phyloP scores from a whole-genome alignment of 2,329 filamentous ascomycete species.

The Nemania serpens region DNA sequence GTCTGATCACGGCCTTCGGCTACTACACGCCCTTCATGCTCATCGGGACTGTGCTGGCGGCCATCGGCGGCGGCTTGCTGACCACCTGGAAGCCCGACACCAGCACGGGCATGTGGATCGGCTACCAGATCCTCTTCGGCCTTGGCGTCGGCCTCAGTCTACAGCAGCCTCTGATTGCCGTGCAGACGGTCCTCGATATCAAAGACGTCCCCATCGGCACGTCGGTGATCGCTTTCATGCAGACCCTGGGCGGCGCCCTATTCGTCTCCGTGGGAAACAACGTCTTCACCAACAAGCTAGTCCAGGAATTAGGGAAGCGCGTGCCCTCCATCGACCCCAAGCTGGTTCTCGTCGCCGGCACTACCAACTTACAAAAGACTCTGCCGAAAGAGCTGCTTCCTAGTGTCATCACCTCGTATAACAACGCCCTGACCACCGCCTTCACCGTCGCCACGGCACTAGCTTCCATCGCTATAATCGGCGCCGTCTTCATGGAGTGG shows the following conservation, averaged over 20 bases:
- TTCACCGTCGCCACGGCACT: slow-evolving; percentile 52
- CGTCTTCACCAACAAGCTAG: slow-evolving; percentile 55
- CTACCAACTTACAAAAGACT: slow-evolving; percentile 43
- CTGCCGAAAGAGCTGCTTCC: slow-evolving; percentile 40
- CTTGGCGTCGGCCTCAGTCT: slow-evolving; percentile 47
- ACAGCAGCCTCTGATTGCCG: slow-evolving; percentile 49
- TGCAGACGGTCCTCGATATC: slow-evolving; percentile 45
- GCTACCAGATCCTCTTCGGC: slow-evolving; percentile 49
- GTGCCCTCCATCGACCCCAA: slow-evolving; percentile 44
- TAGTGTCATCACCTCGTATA: slow-evolving; percentile 49
- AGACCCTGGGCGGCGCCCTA: slow-evolving; percentile 50
- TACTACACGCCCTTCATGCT: slow-evolving; percentile 53
- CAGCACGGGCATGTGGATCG: slow-evolving; percentile 45
- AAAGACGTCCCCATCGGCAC: slow-evolving; percentile 39
- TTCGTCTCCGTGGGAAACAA: slow-evolving; percentile 58
- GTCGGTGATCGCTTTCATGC: slow-evolving; percentile 46
- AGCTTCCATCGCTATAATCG: slow-evolving; percentile 50
- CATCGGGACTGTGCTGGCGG: slow-evolving; percentile 38
- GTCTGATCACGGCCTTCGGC: slow-evolving; percentile 45
- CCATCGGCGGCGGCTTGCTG: slow-evolving; percentile 47
- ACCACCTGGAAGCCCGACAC: slow-evolving; percentile 45
- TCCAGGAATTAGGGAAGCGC: slow-evolving; percentile 43
- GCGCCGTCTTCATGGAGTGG: slow-evolving; percentile 54
- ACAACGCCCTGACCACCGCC: slow-evolving; percentile 48
- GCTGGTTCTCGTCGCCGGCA: slow-evolving; percentile 43